Percentiles rank a stretch among this genome's conserved stretches.
phyloP scores from a whole-genome alignment of 768 basidiomycete genomes.

The Boletus rubroflammeus region DNA sequence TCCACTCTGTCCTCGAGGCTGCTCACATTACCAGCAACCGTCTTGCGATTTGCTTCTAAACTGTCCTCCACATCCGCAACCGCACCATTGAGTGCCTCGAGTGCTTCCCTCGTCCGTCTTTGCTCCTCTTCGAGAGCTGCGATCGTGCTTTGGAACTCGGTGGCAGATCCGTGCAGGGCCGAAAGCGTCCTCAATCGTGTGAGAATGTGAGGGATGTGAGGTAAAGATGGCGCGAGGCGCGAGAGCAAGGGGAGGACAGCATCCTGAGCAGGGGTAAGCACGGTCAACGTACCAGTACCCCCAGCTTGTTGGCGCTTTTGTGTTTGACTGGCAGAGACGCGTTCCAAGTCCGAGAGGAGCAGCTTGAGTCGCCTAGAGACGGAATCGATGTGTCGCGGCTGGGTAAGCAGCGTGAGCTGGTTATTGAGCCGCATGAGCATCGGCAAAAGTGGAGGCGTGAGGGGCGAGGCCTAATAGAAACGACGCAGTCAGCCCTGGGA shows the following conservation, averaged over 20 bases:
- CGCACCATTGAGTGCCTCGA: slow-evolving; percentile 67
- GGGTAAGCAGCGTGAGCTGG: slow-evolving; percentile 84
- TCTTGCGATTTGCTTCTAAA: slow-evolving; percentile 64
- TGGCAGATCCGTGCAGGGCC: slow-evolving; percentile 75
- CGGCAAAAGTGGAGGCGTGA: slow-evolving; percentile 79
- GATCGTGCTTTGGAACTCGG: slow-evolving; percentile 69
- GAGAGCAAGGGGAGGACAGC: slow-evolving; percentile 66
- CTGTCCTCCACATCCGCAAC: slow-evolving; percentile 72
- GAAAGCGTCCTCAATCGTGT: slow-evolving; percentile 84
- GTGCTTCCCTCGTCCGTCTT: slow-evolving; percentile 52
- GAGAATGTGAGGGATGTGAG: slow-evolving; percentile 87
- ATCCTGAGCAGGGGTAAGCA: slow-evolving; percentile 43
- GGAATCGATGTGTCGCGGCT: slow-evolving; percentile 94
- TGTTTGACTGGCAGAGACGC: slow-evolving; percentile 48
- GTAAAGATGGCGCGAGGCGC: slow-evolving; percentile 67
- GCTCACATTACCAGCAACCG: slow-evolving; percentile 70
- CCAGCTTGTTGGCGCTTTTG: slow-evolving; percentile 24
- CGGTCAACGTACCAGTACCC: slow-evolving; percentile 10
- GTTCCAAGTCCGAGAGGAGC: slow-evolving; percentile 88
- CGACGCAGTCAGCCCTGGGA: slow-evolving; percentile 1
- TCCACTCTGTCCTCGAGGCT: slow-evolving; percentile 63
- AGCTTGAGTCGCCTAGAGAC: slow-evolving; percentile 92
- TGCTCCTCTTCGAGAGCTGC: slow-evolving; percentile 70
- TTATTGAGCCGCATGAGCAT: slow-evolving; percentile 78
- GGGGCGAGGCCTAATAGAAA: slow-evolving; percentile 54